Evolutionary conservation across 257 asterid genomes (phyloP), one percentile per base, ranked within the genome.

Genomic region (Parsonsia alboflavescens): DNA sequence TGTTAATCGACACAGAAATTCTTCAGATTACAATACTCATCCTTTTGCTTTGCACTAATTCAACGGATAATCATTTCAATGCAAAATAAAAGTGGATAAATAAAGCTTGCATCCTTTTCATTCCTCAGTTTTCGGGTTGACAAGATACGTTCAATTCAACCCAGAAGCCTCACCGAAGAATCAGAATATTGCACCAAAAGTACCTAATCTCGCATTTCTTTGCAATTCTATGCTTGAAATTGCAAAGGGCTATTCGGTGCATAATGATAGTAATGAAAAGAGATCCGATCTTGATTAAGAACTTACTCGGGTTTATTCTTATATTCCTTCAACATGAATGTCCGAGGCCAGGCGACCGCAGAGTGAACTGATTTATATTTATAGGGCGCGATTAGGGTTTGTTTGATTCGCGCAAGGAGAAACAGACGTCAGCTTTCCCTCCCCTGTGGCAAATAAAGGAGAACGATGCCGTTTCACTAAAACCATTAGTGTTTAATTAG

Each of bases 241-340:
- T 87, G 90, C 87, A 73, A 90, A 84, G 91, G 95, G 97, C 97
- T 70, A 79, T 48, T 64, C 81, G 86, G 92, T 87, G 96, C 92
- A 59, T 42, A 36, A 36, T 9, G 13, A 42, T 53, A n/a, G 5
- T 2, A 10, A 15, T 15, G 52, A 19, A 5, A 53, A 36, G 46
- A 58, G 36, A 57, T 68, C 28, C 50, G 41, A 45, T 10, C 39
- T 68, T 5, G 30, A 19, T 49, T 45, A 21, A 22, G 7, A 4
- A 19, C 62, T 59, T 19, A 9, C 74, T 57, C 28, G 70, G 70
- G 74, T 68, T 68, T 41, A 16, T 17, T 15, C 24, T 64, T 2
- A 13, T 30, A 15, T 16, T 15, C 16, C 39, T 1, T 33, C 39
- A 33, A 33, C 46, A 30, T n/a, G n/a, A n/a, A 16, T 33, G 46